Conservation (phyloP, 176 grass and related monocot genomes). For the Melocanna baccifera region DNA sequence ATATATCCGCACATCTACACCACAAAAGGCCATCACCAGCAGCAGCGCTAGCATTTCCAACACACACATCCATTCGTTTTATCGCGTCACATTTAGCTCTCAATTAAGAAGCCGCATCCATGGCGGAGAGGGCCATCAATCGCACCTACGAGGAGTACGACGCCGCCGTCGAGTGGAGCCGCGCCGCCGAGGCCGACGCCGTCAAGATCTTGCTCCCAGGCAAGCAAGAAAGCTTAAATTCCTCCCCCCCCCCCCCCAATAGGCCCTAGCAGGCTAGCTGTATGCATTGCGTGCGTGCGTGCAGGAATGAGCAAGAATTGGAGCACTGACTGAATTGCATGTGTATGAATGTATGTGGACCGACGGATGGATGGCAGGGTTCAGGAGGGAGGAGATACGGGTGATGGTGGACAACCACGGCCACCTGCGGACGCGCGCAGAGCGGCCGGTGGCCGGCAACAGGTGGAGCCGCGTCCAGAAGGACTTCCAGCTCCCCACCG, state of each 20-base stretch:
- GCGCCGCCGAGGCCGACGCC: conserved; percentile 31
- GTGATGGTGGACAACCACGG: conserved; percentile 64
- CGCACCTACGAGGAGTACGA: conserved; percentile 31
- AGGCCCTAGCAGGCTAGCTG: too few species aligned
- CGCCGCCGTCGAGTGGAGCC: conserved; percentile 39
- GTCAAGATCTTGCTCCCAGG: conserved; percentile 43
- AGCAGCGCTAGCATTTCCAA: neutral
- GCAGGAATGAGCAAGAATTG: neutral
- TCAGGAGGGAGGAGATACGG: conserved; percentile 56
- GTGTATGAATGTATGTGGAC: neutral
- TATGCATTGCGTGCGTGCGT: neutral
- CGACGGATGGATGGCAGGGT: conserved; percentile 39
- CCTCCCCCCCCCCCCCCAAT: too few species aligned
- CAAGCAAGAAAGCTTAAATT: conserved; percentile 14
- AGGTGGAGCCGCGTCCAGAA: conserved; percentile 62
- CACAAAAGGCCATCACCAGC: neutral
- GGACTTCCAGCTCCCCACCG: conserved; percentile 40
- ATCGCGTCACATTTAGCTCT: neutral
- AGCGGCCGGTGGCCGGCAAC: conserved; percentile 24
- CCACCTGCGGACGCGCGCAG: conserved; percentile 44
- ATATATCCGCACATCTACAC: conserved; percentile 9
- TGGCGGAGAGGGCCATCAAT: neutral
- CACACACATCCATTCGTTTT: neutral
- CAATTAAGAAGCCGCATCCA: neutral
- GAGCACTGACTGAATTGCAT: neutral